These are phyloP conservation scores for Hypomyces rosellus DNA, from an alignment of 2,329 filamentous ascomycete genomes.

Conservation along the genomic window DNA sequence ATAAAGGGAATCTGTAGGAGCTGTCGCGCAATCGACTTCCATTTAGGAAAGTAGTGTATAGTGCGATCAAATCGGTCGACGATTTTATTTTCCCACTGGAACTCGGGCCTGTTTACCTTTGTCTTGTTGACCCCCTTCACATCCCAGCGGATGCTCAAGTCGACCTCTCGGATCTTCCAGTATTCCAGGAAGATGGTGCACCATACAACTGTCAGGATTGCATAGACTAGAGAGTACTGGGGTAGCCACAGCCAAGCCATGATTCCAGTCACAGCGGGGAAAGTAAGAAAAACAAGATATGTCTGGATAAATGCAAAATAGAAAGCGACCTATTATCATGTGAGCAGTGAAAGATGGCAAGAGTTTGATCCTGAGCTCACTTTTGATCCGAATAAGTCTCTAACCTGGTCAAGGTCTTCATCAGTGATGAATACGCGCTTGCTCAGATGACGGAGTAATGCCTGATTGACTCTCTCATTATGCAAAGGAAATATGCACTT, in stretches of 20 bases:
- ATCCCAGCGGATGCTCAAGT: constrained; percentile 66
- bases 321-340: constrained; percentile 53
- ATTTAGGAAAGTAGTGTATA: constrained; percentile 55
- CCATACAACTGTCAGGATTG: constrained; percentile 60
- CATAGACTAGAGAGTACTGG: constrained; percentile 65
- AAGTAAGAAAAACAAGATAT: constrained; percentile 65
- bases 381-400: constrained; percentile 58
- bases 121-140: constrained; percentile 62
- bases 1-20: constrained; percentile 65
- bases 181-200: constrained; percentile 70
- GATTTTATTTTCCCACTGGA: constrained; percentile 55
- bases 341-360: background rate
- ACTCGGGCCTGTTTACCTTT: constrained; percentile 59
- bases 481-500: constrained; percentile 58
- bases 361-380: constrained; percentile 10
- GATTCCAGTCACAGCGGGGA: constrained; percentile 63
- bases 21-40: constrained; percentile 59
- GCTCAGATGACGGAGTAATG: constrained; percentile 51
- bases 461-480: constrained; percentile 49
- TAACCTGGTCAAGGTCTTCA: constrained; percentile 52
- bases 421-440: constrained; percentile 43
- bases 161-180: constrained; percentile 70
- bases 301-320: constrained; percentile 80
- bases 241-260: constrained; percentile 62
- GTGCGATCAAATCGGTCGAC: constrained; percentile 59